Evolutionary conservation across 768 basidiomycete genomes (phyloP).

Genomic region (Boletus sp.): DNA sequence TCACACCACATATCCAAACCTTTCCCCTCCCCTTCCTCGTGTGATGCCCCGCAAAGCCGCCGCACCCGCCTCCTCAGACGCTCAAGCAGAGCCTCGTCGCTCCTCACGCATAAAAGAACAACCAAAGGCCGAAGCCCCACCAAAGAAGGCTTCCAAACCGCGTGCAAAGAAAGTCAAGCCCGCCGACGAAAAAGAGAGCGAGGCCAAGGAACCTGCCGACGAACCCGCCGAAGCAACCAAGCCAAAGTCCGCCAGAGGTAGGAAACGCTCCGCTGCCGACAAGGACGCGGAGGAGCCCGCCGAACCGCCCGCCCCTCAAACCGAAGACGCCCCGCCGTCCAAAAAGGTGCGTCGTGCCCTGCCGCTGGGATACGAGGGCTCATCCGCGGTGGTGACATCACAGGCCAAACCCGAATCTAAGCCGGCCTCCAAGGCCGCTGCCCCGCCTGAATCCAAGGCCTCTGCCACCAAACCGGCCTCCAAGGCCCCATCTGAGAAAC

Average conservation of each 20-base stretch:
- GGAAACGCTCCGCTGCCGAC: slow-evolving; percentile 52
- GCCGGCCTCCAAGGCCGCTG: slow-evolving; percentile 21
- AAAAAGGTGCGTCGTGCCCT: slow-evolving; percentile 53
- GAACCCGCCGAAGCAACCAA: slow-evolving; percentile 37
- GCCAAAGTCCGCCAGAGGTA: slow-evolving; percentile 47
- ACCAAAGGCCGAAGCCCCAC: slow-evolving; percentile 49
- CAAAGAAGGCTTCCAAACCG: slow-evolving; percentile 67
- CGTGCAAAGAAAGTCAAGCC: slow-evolving; percentile 46
- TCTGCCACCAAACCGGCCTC: slow-evolving; percentile 31
- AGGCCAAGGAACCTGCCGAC: slow-evolving; percentile 35
- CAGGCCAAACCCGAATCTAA: slow-evolving; percentile 47
- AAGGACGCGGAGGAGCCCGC: slow-evolving; percentile 37
- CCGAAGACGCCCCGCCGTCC: slow-evolving; percentile 50
- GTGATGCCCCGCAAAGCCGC: slow-evolving; percentile 74
- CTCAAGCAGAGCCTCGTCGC: slow-evolving; percentile 56
- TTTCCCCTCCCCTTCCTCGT: slow-evolving; percentile 6
- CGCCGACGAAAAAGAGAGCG: slow-evolving; percentile 45
- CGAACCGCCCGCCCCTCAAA: slow-evolving; percentile 35
- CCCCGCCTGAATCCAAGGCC: slow-evolving; percentile 37
- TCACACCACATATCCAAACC: slow-evolving; percentile 8
- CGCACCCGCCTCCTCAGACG: slow-evolving; percentile 38
- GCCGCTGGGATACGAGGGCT: slow-evolving; percentile 3
- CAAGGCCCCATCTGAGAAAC: slow-evolving; percentile 37
- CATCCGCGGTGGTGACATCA: background rate
- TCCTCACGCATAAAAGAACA: slow-evolving; percentile 74